Evolutionary conservation across 139 green algal species (phyloP).

Genomic region (Nannochloris sp.): DNA sequence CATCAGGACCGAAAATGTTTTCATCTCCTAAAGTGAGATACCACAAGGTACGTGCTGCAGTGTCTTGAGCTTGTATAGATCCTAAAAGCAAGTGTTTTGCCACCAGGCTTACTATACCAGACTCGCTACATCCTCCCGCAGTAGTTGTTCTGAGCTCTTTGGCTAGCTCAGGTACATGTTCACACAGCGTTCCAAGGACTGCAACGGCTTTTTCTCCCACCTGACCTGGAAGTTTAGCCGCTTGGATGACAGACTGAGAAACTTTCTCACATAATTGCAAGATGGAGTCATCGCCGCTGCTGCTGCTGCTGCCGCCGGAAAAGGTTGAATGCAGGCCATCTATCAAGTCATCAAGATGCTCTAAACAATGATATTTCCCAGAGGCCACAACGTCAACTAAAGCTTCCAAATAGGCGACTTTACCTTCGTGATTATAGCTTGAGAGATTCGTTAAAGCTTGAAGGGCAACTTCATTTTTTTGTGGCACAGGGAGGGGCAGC

Average conservation of each 20-base stretch:
- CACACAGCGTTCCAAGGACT: conserved; percentile 12
- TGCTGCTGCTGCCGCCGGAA: too few species aligned
- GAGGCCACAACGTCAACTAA: conserved; percentile 4
- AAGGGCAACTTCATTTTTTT: neutral
- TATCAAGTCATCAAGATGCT: neutral
- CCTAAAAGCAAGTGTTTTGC: neutral
- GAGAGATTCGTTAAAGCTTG: conserved; percentile 2
- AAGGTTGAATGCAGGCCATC: neutral
- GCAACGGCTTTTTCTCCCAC: neutral
- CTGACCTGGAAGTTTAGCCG: neutral
- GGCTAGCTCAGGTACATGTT: neutral
- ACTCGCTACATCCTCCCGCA: neutral
- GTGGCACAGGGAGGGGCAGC: neutral
- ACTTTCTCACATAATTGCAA: neutral
- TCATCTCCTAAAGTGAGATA: neutral
- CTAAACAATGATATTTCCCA: neutral
- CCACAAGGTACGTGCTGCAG: conserved; percentile 2
- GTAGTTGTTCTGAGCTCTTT: neutral
- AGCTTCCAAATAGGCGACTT: conserved; percentile 9
- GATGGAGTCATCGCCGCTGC: neutral
- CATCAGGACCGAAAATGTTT: neutral
- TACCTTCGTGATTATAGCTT: conserved; percentile 11
- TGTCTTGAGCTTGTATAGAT: neutral
- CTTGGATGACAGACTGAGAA: neutral
- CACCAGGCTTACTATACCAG: conserved; percentile 3